These are phyloP conservation scores for Penicillium sp. DNA, from an alignment of 2,329 filamentous ascomycete species.

Conservation along the genomic window DNA sequence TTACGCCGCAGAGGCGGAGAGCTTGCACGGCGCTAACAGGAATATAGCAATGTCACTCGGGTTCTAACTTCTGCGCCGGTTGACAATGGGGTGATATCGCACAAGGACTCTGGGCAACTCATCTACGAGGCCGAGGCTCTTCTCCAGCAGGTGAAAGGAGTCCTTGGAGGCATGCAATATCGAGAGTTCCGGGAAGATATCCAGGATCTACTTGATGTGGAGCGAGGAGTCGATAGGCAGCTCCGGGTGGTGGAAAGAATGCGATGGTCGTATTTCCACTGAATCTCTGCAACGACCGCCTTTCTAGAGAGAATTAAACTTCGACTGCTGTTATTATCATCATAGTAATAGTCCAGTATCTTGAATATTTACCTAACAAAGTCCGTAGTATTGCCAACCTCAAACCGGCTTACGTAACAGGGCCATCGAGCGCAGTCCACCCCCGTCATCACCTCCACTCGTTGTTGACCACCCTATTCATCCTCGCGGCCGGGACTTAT, in stretches of 20 bases:
- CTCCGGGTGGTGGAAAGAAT: constrained; percentile 77
- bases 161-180: constrained; percentile 72
- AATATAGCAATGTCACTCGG: constrained; percentile 71
- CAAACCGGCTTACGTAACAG: constrained; percentile 15
- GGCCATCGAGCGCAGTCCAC: constrained; percentile 6
- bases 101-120: constrained; percentile 88
- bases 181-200: constrained; percentile 87
- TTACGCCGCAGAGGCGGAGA: not conserved
- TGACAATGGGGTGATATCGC: constrained; percentile 72
- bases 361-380: no score
- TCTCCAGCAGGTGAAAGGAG: constrained; percentile 62
- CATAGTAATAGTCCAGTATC: no score
- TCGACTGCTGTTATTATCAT: not conserved
- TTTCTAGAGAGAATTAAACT: not conserved
- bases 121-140: constrained; percentile 87
- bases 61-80: constrained; percentile 68
- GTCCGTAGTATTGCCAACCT: not conserved
- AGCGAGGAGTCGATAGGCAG: constrained; percentile 73
- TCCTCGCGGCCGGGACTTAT: constrained; percentile 1
- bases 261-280: constrained; percentile 84
- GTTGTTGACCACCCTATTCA: constrained; percentile 14
- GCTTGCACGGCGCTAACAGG: constrained; percentile 1
- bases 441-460: constrained; percentile 19
- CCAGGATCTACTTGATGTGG: constrained; percentile 77
- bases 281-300: constrained; percentile 37